Percentiles rank a stretch among this genome's conserved stretches.
Evolutionary conservation across 164 flowering plant genomes (phyloP).

Genomic region (Litsea cubeba): DNA sequence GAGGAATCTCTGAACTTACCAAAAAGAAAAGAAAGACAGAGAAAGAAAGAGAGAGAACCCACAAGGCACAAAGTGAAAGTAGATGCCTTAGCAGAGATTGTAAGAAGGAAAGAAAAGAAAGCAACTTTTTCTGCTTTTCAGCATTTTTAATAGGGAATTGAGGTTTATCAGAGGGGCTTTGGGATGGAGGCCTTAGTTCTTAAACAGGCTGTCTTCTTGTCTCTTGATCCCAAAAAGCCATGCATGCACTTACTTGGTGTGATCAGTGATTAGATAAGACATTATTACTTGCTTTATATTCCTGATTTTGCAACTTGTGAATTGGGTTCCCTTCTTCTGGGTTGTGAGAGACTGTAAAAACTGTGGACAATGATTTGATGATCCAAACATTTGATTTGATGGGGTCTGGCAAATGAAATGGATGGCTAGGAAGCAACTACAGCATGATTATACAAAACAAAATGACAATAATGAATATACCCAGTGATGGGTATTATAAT

Average conservation of each 20-base stretch:
- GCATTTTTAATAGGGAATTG: neutral
- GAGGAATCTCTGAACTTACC: conserved; percentile 1
- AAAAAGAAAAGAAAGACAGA: conserved; percentile 4
- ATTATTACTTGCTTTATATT: neutral
- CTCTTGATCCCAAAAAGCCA: conserved; percentile 9
- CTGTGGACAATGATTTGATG: neutral
- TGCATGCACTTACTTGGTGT: neutral
- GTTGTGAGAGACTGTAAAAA: neutral
- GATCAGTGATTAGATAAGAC: neutral
- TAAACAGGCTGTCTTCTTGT: conserved; percentile 15
- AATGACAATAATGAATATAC: too few species aligned
- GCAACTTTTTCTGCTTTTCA: neutral
- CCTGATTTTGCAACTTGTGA: neutral
- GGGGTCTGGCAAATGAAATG: neutral
- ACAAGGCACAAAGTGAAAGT: conserved; percentile 3
- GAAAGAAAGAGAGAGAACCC: conserved; percentile 10
- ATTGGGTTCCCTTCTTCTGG: neutral
- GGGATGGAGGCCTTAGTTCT: neutral
- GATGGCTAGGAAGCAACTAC: neutral
- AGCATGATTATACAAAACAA: too few species aligned
- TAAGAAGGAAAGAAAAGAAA: conserved; percentile 6
- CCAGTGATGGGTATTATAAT: too few species aligned
- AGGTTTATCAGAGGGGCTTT: neutral
- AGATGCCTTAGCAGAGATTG: conserved; percentile 8
- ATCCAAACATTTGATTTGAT: too few species aligned